Conservation (phyloP, 164 flowering plant species). For the Tetrastigma voinierianum region DNA sequence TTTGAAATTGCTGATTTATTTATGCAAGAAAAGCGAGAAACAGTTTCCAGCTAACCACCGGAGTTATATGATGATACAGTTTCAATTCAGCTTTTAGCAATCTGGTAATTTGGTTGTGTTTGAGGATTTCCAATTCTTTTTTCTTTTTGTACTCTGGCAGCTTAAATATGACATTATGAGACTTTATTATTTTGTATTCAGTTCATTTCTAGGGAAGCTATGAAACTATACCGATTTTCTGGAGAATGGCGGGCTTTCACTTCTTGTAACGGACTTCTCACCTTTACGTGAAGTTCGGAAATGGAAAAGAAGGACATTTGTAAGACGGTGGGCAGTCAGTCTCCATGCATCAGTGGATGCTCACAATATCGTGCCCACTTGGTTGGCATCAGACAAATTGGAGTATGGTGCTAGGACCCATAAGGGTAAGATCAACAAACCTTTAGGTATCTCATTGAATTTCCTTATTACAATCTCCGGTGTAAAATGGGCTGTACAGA, state of each 20-base stretch:
- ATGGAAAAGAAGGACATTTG: constrained; percentile 78
- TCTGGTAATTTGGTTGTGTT: not conserved
- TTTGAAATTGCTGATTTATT: too few species aligned
- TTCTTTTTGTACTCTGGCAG: not conserved
- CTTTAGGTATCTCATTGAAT: constrained; percentile 75
- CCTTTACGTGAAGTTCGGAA: constrained; percentile 65
- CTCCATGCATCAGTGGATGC: constrained; percentile 85
- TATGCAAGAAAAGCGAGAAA: too few species aligned
- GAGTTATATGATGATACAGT: too few species aligned
- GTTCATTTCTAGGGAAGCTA: constrained; percentile 51
- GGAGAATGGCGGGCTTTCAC: constrained; percentile 73
- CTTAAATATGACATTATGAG: not conserved
- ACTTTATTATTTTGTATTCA: not conserved
- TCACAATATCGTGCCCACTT: constrained; percentile 86
- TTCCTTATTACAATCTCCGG: constrained; percentile 51
- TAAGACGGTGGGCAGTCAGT: constrained; percentile 54
- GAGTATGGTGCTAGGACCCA: constrained; percentile 85
- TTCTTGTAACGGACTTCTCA: constrained; percentile 84
- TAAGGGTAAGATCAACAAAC: constrained; percentile 79
- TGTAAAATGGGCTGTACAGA: constrained; percentile 41
- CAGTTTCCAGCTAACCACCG: too few species aligned
- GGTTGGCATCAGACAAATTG: constrained; percentile 90
- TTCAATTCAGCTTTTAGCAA: too few species aligned
- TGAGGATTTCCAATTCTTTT: not conserved
- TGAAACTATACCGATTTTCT: constrained; percentile 72